Evolutionary conservation across 495 filamentous ascomycete species (phyloP).

Genomic region (Wilcoxina mikolae): DNA sequence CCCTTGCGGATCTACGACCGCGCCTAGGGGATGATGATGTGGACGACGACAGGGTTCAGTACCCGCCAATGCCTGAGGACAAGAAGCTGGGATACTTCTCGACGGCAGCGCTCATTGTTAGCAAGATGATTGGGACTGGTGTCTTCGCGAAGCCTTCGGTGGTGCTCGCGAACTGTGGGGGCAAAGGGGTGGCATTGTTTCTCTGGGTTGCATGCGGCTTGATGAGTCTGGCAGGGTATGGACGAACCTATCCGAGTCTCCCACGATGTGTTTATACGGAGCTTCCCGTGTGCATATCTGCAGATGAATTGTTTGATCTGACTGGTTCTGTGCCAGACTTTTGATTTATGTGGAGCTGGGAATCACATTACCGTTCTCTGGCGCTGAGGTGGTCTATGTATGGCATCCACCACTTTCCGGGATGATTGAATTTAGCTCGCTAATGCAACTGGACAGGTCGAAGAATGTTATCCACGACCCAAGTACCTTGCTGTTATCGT

Average conservation of each 20-base stretch:
- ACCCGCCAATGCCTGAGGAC: conserved; percentile 22
- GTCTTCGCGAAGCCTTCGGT: conserved; percentile 23
- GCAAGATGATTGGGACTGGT: conserved; percentile 29
- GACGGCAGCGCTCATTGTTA: conserved; percentile 25
- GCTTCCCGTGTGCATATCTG: background rate
- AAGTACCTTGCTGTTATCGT: conserved; percentile 21
- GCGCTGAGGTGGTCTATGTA: conserved; percentile 25
- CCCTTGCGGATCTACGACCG: background rate
- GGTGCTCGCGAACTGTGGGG: conserved; percentile 15
- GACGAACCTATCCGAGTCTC: background rate
- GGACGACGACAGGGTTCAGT: conserved; percentile 9
- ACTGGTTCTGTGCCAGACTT: conserved; percentile 10
- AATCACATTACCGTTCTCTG: conserved; percentile 22
- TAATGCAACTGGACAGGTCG: conserved; percentile 11
- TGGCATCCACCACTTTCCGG: background rate
- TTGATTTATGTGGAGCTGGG: conserved; percentile 25
- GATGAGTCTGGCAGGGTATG: conserved; percentile 24
- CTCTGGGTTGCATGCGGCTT: conserved; percentile 26
- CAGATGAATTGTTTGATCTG: background rate
- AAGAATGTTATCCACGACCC: conserved; percentile 17
- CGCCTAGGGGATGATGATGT: conserved; percentile 1
- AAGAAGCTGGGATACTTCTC: conserved; percentile 25
- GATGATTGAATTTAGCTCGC: background rate
- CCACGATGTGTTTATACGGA: too few species aligned
- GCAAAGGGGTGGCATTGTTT: conserved; percentile 20